phyloP scores from a whole-genome alignment of 2,329 filamentous ascomycete genomes.

The Ophiostoma triangulosporum region DNA sequence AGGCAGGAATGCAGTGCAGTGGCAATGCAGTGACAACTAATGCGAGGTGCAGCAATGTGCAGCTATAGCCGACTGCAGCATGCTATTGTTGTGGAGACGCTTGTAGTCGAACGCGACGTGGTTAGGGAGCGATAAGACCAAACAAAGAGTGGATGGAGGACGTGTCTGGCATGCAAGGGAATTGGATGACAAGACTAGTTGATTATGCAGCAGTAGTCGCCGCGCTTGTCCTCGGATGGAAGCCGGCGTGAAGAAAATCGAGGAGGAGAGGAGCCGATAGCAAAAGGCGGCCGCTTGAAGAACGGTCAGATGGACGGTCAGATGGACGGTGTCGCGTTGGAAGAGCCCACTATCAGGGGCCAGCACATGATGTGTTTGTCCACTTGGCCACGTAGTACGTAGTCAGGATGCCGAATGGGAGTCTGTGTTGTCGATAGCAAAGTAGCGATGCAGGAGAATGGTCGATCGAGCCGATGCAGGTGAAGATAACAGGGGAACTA shows the following conservation, averaged over 20 bases:
- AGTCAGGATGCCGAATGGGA: not conserved
- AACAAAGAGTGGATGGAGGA: not conserved
- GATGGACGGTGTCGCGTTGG: not conserved
- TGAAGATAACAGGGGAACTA: not conserved
- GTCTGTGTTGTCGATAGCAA: not conserved
- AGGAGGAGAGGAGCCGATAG: not conserved
- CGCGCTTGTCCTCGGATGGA: no score
- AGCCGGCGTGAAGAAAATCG: not conserved
- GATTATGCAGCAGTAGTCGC: not conserved
- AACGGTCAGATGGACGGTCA: not conserved
- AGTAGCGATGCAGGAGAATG: not conserved
- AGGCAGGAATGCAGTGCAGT: constrained; percentile 9
- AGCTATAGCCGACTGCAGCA: constrained; percentile 2
- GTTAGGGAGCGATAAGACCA: not conserved
- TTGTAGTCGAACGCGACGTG: not conserved
- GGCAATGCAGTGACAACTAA: constrained; percentile 6
- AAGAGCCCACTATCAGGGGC: not conserved
- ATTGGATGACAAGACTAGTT: not conserved
- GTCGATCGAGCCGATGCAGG: not conserved
- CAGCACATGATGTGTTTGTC: constrained; percentile 1
- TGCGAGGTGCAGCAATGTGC: not conserved
- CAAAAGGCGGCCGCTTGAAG: not conserved
- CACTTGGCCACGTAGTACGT: not conserved
- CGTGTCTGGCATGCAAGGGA: constrained; percentile 4
- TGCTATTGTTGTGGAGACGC: constrained; percentile 2